Base-by-base conservation (phyloP, 2,329 filamentous ascomycete species). In the Aureobasidium sp. region DNA sequence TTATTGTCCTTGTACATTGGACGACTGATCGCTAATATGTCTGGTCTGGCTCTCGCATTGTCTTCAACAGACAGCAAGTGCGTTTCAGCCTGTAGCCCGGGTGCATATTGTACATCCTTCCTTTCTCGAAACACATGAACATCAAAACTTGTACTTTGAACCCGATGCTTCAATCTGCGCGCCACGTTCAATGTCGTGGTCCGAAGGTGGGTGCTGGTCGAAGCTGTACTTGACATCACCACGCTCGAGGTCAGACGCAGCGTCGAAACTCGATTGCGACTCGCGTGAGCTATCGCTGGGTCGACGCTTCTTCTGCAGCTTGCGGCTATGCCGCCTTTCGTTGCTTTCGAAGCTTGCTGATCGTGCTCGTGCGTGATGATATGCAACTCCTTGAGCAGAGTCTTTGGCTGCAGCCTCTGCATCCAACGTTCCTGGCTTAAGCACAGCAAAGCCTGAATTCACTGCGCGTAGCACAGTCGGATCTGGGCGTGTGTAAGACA, bases 381-480 rank as follows among this genome's bases (percentile, higher is more conserved):
- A 27, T 48, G 37, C 47, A 11, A 50, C 21, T 6, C 21, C 16
- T 2, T 49, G 53, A n/a, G 45, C 44, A 16, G 54, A 58, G 30
- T 47, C 54, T n/a, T 48, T 58, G 36, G 61, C 48, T 65, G 64
- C 53, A 57, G 64, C 61, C 36, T 66, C 62, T 14, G 50, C 60
- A 3, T 66, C 64, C 29, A 74, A 63, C 8, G 72, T 69, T 25
- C 72, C 71, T 8, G 70, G 70, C 55, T 64, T 67, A 4, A 74
- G 63, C 29, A 74, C 70, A 30, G 73, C 71, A 53, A 74, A 74
- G 5, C 72, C 72, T 39, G 69, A 64, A n/a, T 64, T 66, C 27
- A 65, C 63, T 29, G 49, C 42, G 30, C 64, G 59, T 5, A 65
- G 45, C 11, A 65, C 51, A 9, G 61, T 58, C 1, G 64, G 59